Percentiles rank a stretch among this genome's conserved stretches.
Conservation (phyloP, 192 early-diverging fungal species). For the Dissophora ornata region DNA sequence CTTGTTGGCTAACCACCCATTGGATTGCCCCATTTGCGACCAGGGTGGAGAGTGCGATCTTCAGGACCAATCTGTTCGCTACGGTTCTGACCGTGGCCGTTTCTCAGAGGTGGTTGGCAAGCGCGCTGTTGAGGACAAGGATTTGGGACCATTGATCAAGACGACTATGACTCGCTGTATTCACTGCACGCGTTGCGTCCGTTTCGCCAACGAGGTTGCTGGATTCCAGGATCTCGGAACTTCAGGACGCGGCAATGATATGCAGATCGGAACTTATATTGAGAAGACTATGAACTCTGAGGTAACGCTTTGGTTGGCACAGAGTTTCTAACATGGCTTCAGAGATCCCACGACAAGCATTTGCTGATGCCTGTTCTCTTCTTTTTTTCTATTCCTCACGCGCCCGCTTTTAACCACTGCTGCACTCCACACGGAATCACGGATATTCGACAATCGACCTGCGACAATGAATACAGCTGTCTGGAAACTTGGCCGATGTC, state of each 20-base stretch:
- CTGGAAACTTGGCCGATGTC: conserved; percentile 96
- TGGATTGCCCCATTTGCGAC: conserved; percentile 99
- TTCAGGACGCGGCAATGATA: conserved; percentile 94
- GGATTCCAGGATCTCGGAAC: conserved; percentile 96
- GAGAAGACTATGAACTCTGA: conserved; percentile 89
- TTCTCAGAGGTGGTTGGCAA: conserved; percentile 87
- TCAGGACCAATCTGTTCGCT: conserved; percentile 97
- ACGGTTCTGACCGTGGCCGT: conserved; percentile 93
- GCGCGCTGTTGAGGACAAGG: conserved; percentile 98
- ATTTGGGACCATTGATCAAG: conserved; percentile 95
- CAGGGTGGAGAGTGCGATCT: conserved; percentile 99
- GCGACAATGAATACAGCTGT: too few relatives aligned
- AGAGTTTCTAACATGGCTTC: too few relatives aligned
- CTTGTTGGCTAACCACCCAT: conserved; percentile 95
- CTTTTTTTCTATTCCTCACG: too few relatives aligned
- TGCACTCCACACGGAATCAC: too few relatives aligned
- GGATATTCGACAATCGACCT: too few relatives aligned
- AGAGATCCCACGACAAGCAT: too few relatives aligned
- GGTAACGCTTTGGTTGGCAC: too few relatives aligned
- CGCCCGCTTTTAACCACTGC: too few relatives aligned
- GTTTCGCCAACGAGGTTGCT: conserved; percentile 98
- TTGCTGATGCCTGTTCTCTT: too few relatives aligned
- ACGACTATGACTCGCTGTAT: conserved; percentile 99
- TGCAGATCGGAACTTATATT: conserved; percentile 99
- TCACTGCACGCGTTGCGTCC: conserved; percentile 98